Evolutionary conservation across 2,329 filamentous ascomycete genomes (phyloP), one percentile per base, ranked within the genome.

Genomic region (Fusarium neocosmosporiellum): DNA sequence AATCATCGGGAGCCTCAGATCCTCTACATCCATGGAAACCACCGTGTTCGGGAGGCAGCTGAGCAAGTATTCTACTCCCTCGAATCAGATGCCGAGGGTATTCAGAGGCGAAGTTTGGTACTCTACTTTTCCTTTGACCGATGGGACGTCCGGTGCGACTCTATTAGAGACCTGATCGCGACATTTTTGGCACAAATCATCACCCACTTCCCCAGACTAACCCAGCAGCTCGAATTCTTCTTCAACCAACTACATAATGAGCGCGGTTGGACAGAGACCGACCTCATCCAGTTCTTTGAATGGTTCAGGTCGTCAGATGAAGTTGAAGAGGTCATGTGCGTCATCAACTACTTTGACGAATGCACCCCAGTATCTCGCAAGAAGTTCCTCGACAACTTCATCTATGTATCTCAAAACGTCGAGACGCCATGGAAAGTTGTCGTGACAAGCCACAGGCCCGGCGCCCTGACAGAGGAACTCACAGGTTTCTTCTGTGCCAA

Each of bases 161-260:
- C 54, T 4, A 67, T 67, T 24, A 37, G 65, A 24, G 62, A 67
- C 7, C 54, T 66, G 43, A 66, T 66, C 4, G 62, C 62, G 0
- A 67, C 62, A 0, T 66, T 66, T 1, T 2, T 67, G 9, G 54
- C 65, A 0, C 65, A 67, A 10, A 67, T 67, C 0, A 41, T 22
- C 14, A 67, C 22, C 2, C 62, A 60, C 11, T 36, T 55, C 7
- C 62, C 62, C 0, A 54, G 3, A 0, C n/a, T 61, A 0, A 24
- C 29, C 1, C 4, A 16, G 9, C 4, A n/a, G 1, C 31, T 66
- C n/a, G 27, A 43, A 24, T 14, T 24, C 4, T n/a, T 67, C 1
- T 55, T 24, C 29, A 29, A 7, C 1, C 62, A 67, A 22, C 27
- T 66, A 0, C 18, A 60, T 1, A 33, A 33, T 5, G 62, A 67